Base-by-base conservation (phyloP, 768 basidiomycete genomes). In the Rhizopogon vulgaris region DNA sequence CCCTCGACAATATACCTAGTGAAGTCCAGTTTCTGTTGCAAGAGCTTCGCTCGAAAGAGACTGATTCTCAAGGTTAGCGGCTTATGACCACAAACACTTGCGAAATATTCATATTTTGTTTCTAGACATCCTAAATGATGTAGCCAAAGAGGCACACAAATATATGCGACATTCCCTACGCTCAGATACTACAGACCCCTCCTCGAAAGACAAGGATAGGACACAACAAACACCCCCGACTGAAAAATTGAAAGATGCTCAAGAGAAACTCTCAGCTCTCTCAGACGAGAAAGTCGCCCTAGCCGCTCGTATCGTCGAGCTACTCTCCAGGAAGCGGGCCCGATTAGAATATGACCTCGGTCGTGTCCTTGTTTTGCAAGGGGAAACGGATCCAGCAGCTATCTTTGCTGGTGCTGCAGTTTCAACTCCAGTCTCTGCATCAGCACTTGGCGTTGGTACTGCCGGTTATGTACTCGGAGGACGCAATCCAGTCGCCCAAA, bases 1-100 rank as follows among this genome's bases (percentile, higher is more conserved):
- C 74, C 48, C 69, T 78, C 17, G 77, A 78, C 52, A 78, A 78
- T 55, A 63, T 78, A 52, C 77, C 77, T 1, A 71, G 69, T 30
- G 77, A 78, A 60, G 67, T 79, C 8, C 72, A 74, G 24, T 72
- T 71, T 54, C 66, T 78, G 15, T 67, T 78, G n/a, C 69, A 73
- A 14, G 77, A 78, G 55, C 77, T 78, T 32, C 70, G 71, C 36
- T 61, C 70, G 48, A 77, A 71, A 54, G 77, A 79, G 42, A 60
- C 60, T 7, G 68, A 67, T 52, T 70, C 71, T 1, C 73, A 77
- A 62, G 77, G 77, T 67, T 49, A 55, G 57, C 52, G 22, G 40
- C 25, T 11, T 36, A 36, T n/a, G 11, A 9, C 15, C 34, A 14
- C n/a, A 15, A 18, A 8, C 11, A 45, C 28, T 18, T 12, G 30